Evolutionary conservation across 805 yeast species (phyloP).

Genomic region (Suhomyces emberorum): DNA sequence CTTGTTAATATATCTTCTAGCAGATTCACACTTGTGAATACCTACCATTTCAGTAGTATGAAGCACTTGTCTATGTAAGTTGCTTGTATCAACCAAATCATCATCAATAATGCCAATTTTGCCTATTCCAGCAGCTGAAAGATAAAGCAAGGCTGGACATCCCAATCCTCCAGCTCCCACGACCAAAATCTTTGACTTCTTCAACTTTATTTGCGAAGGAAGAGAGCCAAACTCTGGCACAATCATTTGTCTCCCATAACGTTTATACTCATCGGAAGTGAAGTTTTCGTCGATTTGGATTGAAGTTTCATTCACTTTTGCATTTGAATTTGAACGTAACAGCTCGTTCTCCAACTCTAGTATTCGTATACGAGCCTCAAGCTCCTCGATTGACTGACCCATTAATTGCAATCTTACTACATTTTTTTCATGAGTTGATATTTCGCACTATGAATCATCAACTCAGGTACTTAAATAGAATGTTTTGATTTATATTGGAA

Average conservation of each 20-base stretch:
- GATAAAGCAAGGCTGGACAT: constrained; percentile 81
- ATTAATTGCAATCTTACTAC: no score
- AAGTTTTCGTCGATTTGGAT: constrained; percentile 13
- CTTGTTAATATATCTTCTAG: constrained; percentile 47
- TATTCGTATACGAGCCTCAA: constrained; percentile 19
- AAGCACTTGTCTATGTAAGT: constrained; percentile 84
- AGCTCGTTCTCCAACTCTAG: constrained; percentile 18
- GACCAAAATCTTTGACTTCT: constrained; percentile 60
- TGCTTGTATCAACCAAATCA: constrained; percentile 80
- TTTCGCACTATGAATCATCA: no score
- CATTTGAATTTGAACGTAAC: constrained; percentile 5
- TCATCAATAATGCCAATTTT: constrained; percentile 81
- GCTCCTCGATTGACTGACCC: constrained; percentile 13
- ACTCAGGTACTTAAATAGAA: no score
- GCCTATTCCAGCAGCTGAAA: constrained; percentile 88
- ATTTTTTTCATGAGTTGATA: no score
- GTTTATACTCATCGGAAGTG: constrained; percentile 62
- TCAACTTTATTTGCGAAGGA: constrained; percentile 53
- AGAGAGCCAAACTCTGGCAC: constrained; percentile 71
- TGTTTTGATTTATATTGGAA: no score
- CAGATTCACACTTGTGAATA: constrained; percentile 73
- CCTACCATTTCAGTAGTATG: constrained; percentile 72
- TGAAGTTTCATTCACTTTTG: neutral
- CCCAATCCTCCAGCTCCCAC: constrained; percentile 98
- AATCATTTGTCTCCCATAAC: constrained; percentile 95